phyloP scores from a whole-genome alignment of 2,329 filamentous ascomycete species.

The Fusarium buharicum region DNA sequence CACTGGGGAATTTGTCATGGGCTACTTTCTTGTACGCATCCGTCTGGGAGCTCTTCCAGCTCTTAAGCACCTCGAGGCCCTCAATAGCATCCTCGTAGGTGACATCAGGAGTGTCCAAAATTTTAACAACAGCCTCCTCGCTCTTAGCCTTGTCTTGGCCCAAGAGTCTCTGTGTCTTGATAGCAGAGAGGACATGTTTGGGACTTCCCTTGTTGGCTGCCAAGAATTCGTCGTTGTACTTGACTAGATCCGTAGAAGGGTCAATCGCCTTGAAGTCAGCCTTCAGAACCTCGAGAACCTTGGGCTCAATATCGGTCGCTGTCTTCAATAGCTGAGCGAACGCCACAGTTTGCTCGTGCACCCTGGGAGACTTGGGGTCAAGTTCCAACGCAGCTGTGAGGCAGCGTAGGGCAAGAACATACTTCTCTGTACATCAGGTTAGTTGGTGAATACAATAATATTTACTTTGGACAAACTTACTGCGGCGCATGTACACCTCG shows the following conservation, averaged over 20 bases:
- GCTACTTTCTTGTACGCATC: conserved; percentile 62
- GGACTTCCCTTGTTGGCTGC: conserved; percentile 70
- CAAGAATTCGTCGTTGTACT: conserved; percentile 74
- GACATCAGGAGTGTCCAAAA: conserved; percentile 62
- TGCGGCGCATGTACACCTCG: conserved; percentile 85
- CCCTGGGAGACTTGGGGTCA: conserved; percentile 73
- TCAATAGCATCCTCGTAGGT: conserved; percentile 67
- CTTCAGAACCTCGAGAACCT: conserved; percentile 76
- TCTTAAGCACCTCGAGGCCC: conserved; percentile 55
- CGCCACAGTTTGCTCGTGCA: conserved; percentile 78
- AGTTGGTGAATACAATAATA: neutral
- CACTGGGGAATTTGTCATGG: conserved; percentile 61
- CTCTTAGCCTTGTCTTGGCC: conserved; percentile 65
- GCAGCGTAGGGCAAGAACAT: conserved; percentile 86
- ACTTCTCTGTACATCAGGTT: conserved; percentile 71
- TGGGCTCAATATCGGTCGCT: conserved; percentile 67
- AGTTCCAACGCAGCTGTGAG: conserved; percentile 78
- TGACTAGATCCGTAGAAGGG: conserved; percentile 65
- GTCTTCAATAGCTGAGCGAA: conserved; percentile 72
- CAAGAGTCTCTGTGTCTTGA: conserved; percentile 68
- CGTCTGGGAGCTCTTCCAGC: conserved; percentile 62
- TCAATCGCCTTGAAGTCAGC: conserved; percentile 72
- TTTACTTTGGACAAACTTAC: conserved; percentile 63
- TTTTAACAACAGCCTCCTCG: conserved; percentile 71
- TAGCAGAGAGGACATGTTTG: conserved; percentile 70